Base-by-base conservation (phyloP, 73 alveolate species). In the Stentor roeselii region DNA sequence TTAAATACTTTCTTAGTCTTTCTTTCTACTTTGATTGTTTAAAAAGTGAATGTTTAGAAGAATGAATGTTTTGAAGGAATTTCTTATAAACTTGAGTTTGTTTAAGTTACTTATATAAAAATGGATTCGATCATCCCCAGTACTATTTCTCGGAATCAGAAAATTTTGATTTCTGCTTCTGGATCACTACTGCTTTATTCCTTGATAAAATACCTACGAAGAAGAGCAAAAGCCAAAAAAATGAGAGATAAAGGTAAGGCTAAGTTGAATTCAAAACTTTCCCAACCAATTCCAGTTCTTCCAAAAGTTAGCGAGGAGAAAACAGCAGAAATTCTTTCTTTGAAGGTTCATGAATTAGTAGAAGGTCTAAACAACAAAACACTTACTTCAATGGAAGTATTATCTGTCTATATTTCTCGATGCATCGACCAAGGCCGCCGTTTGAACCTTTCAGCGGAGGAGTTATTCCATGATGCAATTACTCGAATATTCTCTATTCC, bases 381-480 rank as follows among this genome's bases (percentile, higher is more conserved):
- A 67, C 74, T 67, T n/a, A 32, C 42, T 27, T 1, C 77, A 1
- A n/a, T 27, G 32, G 37, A 67, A 67, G 82, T 67, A 14, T n/a
- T 67, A n/a, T 27, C 11, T 67, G 31, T 31, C 77, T 67, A 67
- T 67, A 67, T 67, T 67, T 27, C 15, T 36, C 11, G 82, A 67
- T 21, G 60, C 31, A 15, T 15, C 11, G 38, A 67, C n/a, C 21
- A 15, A 67, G 84, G 84, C 27, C 32, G 84, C 32, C n/a, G 39
- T 36, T 27, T 27, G 2, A 27, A 15, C 0, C 15, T 76, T 2
- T 27, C 74, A 36, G 74, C 84, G 6, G 84, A 76, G 34, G 60
- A 76, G 39, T 6, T 76, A 14, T 76, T 39, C 74, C n/a, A 15
- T n/a, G 84, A 76, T 32, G 82, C 82, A 15, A 67, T 67, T 2